These are phyloP conservation scores for Secale cereale DNA, from an alignment of 176 grass and related monocot species.

Conservation along the genomic window DNA sequence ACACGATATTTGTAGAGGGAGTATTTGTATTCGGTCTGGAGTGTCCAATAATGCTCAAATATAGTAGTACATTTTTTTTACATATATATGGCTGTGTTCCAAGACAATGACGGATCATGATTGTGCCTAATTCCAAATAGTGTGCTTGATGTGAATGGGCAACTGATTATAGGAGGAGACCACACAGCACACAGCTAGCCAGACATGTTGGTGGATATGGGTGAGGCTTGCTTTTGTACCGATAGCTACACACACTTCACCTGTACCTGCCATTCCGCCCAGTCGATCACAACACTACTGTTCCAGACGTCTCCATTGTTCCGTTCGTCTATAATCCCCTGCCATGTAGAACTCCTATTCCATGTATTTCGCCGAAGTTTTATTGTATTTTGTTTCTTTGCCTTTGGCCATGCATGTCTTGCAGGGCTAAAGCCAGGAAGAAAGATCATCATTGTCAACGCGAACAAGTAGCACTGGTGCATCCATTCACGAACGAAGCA, in stretches of 20 bases:
- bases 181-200: neutral
- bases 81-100: neutral
- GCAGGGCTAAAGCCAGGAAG: no score
- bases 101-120: constrained; percentile 7
- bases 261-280: neutral
- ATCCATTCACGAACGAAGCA: no score
- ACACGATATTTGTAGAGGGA: no score
- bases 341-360: neutral
- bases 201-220: constrained; percentile 1
- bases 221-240: constrained; percentile 8
- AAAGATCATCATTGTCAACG: no score
- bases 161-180: constrained; percentile 3
- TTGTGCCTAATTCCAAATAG: neutral
- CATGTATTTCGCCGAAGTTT: neutral
- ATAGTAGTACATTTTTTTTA: neutral
- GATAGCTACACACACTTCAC: constrained; percentile 8
- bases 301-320: neutral
- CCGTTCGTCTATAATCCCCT: neutral
- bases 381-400: neutral
- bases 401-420: neutral
- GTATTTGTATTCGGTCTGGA: no score
- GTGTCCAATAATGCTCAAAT: neutral
- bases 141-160: neutral
- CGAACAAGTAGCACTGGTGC: no score
- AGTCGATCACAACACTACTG: neutral